Evolutionary conservation across 768 basidiomycete genomes (phyloP).

Genomic region (Pisolithus albus): DNA sequence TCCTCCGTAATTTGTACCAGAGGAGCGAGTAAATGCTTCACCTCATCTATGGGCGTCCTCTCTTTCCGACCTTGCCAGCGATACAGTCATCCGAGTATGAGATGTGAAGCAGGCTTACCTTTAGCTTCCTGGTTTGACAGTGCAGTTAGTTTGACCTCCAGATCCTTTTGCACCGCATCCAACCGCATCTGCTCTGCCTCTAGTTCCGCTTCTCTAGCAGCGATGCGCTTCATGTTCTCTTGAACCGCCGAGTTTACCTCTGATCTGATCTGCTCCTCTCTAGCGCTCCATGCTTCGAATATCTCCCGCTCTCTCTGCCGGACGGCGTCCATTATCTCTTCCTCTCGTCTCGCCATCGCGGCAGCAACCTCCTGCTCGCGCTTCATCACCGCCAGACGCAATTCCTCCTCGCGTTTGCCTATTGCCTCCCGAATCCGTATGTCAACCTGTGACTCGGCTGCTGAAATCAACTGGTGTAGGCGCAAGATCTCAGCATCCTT

Average conservation of each 20-base stretch:
- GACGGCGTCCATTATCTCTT: constrained; percentile 67
- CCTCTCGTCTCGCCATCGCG: constrained; percentile 59
- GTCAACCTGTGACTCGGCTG: constrained; percentile 37
- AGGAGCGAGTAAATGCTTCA: constrained; percentile 61
- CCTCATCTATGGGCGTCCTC: constrained; percentile 64
- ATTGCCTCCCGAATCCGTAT: constrained; percentile 51
- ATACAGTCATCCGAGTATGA: neutral
- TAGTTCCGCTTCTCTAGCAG: constrained; percentile 47
- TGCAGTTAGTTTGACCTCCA: constrained; percentile 45
- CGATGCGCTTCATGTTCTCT: constrained; percentile 41
- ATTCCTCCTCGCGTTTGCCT: constrained; percentile 57
- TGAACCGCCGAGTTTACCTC: constrained; percentile 40
- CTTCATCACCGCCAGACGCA: constrained; percentile 55
- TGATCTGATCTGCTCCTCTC: constrained; percentile 44
- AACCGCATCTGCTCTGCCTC: constrained; percentile 45
- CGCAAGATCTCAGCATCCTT: constrained; percentile 59
- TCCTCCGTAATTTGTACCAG: constrained; percentile 33
- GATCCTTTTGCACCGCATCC: constrained; percentile 37
- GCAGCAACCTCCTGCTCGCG: constrained; percentile 65
- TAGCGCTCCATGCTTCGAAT: constrained; percentile 47
- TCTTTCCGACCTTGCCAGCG: constrained; percentile 37
- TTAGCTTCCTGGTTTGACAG: constrained; percentile 32
- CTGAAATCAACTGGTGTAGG: constrained; percentile 37
- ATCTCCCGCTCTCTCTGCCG: constrained; percentile 57
- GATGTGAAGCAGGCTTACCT: neutral